Conservation (phyloP, 352 stramenopile genomes). For the Pythium rhizo-oryzae region DNA sequence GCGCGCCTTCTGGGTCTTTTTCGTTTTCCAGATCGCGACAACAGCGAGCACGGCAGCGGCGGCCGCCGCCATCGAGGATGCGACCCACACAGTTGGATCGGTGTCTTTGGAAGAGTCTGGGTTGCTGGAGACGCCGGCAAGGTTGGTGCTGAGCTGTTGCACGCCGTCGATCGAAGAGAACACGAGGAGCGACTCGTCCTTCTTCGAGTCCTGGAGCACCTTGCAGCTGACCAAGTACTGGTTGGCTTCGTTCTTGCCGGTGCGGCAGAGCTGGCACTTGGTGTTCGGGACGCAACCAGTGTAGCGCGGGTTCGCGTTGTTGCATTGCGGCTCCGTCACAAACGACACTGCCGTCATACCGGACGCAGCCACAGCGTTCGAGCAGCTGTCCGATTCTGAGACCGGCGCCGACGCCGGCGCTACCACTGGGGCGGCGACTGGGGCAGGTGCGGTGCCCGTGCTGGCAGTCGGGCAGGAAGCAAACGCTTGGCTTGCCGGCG, state of each 20-base stretch:
- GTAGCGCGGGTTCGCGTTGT: constrained; percentile 29
- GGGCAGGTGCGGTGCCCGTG: neutral
- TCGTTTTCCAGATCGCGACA: neutral
- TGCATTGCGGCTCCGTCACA: constrained; percentile 46
- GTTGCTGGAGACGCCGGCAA: neutral
- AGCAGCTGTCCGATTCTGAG: neutral
- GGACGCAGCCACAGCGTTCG: neutral
- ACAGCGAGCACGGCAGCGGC: neutral
- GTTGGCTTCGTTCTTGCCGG: constrained; percentile 61
- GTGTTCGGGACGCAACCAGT: constrained; percentile 48
- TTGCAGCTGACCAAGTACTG: constrained; percentile 60
- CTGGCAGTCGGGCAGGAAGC: neutral
- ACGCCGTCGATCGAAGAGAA: neutral
- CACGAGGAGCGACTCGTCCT: neutral
- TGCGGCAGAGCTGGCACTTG: constrained; percentile 55
- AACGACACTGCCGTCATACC: constrained; percentile 47
- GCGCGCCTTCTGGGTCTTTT: neutral
- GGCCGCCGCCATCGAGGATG: neutral
- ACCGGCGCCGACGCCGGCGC: neutral
- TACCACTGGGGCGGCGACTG: neutral
- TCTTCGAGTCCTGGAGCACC: constrained; percentile 39
- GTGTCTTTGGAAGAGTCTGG: too few species aligned
- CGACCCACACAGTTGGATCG: neutral
- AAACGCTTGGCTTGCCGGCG: constrained; percentile 9
- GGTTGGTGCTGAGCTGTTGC: neutral